Conservation (phyloP, 148 eudicot genomes). For the Polygonum maritimum region DNA sequence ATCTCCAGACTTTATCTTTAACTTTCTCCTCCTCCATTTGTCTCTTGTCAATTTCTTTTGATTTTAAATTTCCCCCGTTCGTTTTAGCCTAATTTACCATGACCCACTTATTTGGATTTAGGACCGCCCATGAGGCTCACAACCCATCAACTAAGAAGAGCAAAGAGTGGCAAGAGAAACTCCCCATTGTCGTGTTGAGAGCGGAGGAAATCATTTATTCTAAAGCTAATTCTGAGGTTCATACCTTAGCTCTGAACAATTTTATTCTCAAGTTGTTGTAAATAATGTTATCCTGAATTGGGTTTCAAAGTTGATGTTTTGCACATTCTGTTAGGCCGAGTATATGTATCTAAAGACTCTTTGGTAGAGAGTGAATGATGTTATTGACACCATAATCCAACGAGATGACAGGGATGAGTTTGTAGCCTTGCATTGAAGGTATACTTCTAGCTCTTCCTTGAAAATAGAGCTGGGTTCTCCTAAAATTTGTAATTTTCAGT, state of each 20-base stretch:
- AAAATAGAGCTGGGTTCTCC: not conserved
- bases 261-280: not conserved
- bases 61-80: not conserved
- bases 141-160: constrained; percentile 54
- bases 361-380: constrained; percentile 87
- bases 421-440: constrained; percentile 98
- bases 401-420: constrained; percentile 69
- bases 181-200: constrained; percentile 74
- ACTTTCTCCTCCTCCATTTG: not conserved
- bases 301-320: too few relatives aligned
- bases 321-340: constrained; percentile 46
- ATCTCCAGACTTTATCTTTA: constrained; percentile 59
- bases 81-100: not conserved
- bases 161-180: constrained; percentile 90
- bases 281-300: not conserved
- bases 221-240: constrained; percentile 84
- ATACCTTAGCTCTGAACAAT: not conserved
- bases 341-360: constrained; percentile 63
- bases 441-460: not conserved
- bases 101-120: not conserved
- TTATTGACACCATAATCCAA: constrained; percentile 73
- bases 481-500: not conserved
- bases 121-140: constrained; percentile 67
- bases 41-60: too few relatives aligned
- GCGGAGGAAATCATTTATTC: constrained; percentile 85